phyloP scores from a whole-genome alignment of 768 basidiomycete genomes.

The Serpula lacrymans region DNA sequence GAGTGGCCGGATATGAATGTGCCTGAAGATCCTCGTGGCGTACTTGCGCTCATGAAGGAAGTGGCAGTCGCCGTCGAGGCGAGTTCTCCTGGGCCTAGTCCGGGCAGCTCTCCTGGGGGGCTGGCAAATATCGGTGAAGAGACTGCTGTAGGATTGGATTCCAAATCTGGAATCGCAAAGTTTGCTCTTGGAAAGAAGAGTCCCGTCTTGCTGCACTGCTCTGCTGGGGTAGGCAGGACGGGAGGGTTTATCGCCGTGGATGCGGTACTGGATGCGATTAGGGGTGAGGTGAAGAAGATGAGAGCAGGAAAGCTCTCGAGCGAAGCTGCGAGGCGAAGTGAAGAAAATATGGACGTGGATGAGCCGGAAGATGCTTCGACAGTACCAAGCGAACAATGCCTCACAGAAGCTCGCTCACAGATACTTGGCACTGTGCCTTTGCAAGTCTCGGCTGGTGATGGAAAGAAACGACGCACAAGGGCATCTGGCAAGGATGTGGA shows the following conservation, averaged over 20 bases:
- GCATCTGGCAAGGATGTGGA: not conserved
- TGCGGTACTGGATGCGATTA: slow-evolving; percentile 74
- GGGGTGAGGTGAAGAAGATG: slow-evolving; percentile 49
- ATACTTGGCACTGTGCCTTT: slow-evolving; percentile 22
- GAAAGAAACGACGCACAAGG: slow-evolving; percentile 12
- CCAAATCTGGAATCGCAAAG: slow-evolving; percentile 51
- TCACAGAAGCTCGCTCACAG: slow-evolving; percentile 3
- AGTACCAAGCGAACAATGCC: slow-evolving; percentile 1
- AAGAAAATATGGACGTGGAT: slow-evolving; percentile 24
- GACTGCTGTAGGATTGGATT: slow-evolving; percentile 39
- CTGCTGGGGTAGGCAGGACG: slow-evolving; percentile 92
- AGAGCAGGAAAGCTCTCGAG: slow-evolving; percentile 9
- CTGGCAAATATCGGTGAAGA: not conserved
- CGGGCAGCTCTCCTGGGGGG: slow-evolving; percentile 17
- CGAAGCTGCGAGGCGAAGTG: slow-evolving; percentile 4
- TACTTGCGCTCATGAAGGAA: slow-evolving; percentile 70
- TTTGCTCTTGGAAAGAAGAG: slow-evolving; percentile 43
- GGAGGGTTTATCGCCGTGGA: slow-evolving; percentile 92
- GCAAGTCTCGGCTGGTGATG: slow-evolving; percentile 26
- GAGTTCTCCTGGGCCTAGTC: slow-evolving; percentile 28
- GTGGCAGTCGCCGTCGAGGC: slow-evolving; percentile 41
- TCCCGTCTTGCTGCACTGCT: slow-evolving; percentile 83
- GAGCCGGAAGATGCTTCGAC: slow-evolving; percentile 4
- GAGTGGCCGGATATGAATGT: slow-evolving; percentile 98
- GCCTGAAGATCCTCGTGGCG: slow-evolving; percentile 73